Percentiles rank a stretch among this genome's conserved stretches.
Conservation (phyloP, 257 asterid species). For the Osmanthus fragrans region DNA sequence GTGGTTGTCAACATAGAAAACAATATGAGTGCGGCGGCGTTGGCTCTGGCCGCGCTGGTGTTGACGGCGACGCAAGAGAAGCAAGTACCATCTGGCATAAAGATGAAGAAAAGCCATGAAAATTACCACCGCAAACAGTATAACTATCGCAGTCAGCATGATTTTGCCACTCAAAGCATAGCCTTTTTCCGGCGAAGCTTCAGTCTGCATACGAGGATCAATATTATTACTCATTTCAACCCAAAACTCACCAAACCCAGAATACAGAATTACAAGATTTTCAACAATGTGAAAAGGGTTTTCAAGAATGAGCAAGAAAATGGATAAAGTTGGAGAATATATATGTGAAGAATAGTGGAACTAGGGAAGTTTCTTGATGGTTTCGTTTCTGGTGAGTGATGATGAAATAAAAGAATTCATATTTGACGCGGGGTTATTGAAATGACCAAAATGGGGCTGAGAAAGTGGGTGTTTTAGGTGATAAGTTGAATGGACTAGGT, state of each 20-base stretch:
- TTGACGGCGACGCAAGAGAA: constrained; percentile 55
- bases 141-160: constrained; percentile 59
- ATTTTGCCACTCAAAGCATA: constrained; percentile 69
- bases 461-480: not conserved
- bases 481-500: not conserved
- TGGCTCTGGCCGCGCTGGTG: constrained; percentile 51
- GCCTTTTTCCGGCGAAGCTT: constrained; percentile 20
- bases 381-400: not conserved
- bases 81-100: constrained; percentile 57
- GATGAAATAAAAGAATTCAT: not conserved
- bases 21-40: constrained; percentile 44
- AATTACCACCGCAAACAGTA: constrained; percentile 58
- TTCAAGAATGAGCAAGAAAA: not conserved
- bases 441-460: not conserved
- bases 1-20: constrained; percentile 43
- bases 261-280: not conserved
- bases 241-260: not conserved
- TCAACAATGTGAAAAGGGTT: not conserved
- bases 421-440: not conserved
- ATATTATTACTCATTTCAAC: not conserved
- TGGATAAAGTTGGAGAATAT: not conserved
- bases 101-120: constrained; percentile 66
- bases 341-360: not conserved
- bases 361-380: constrained; percentile 9
- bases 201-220: not conserved